These are phyloP conservation scores for Cyclotella choctawhatcheeana DNA, from an alignment of 108 stramenopile genomes.

Conservation along the genomic window DNA sequence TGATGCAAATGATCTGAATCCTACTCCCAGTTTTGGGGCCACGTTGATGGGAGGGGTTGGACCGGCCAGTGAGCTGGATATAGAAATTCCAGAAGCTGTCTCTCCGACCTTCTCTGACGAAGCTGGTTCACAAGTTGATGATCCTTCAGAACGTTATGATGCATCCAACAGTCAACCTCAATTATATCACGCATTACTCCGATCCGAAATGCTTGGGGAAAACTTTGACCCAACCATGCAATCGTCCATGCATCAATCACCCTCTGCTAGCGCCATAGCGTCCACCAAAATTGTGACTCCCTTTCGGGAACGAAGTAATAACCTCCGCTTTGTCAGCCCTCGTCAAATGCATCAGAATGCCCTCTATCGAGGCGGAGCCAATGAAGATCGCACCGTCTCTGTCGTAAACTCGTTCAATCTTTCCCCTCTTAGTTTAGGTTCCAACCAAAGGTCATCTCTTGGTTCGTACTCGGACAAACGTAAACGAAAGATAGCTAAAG, in stretches of 20 bases:
- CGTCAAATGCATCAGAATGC: constrained; percentile 67
- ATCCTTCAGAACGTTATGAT: constrained; percentile 27
- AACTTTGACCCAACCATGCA: constrained; percentile 63
- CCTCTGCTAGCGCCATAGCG: neutral
- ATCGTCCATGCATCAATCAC: neutral
- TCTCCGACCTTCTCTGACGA: constrained; percentile 32
- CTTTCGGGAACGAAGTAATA: constrained; percentile 68
- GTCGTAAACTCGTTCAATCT: constrained; percentile 84
- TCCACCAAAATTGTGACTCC: constrained; percentile 33
- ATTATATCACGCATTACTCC: constrained; percentile 73
- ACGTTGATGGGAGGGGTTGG: constrained; percentile 35
- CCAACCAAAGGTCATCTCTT: no score
- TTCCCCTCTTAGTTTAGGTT: constrained; percentile 61
- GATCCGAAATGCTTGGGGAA: constrained; percentile 87
- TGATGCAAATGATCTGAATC: constrained; percentile 11
- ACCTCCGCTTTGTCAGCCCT: constrained; percentile 66
- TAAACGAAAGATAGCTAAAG: constrained; percentile 87
- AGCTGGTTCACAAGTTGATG: constrained; percentile 9
- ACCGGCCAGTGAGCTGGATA: constrained; percentile 5
- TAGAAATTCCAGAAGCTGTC: neutral
- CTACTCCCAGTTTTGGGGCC: constrained; percentile 39
- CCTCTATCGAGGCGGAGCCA: no score
- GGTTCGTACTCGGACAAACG: constrained; percentile 67
- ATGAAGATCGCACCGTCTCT: constrained; percentile 32
- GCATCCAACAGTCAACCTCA: constrained; percentile 51